Evolutionary conservation across 108 stramenopile genomes (phyloP).

Genomic region (Seminavis robusta): DNA sequence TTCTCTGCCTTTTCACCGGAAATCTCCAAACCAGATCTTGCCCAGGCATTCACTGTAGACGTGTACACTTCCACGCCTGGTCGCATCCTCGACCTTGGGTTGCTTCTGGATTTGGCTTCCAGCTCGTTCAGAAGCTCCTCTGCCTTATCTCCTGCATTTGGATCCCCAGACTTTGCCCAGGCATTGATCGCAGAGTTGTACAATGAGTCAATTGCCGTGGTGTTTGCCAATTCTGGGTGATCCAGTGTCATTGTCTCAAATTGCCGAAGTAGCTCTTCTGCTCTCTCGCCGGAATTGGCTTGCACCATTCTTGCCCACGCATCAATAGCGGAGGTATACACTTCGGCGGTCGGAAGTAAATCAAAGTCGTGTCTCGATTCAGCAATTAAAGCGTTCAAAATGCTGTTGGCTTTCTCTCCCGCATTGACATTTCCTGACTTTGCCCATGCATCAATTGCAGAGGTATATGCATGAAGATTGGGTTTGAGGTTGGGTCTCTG

Average conservation of each 20-base stretch:
- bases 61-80: too few relatives aligned
- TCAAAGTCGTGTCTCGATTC: conserved; percentile 48
- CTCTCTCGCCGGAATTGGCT: too few relatives aligned
- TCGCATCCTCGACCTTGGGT: too few relatives aligned
- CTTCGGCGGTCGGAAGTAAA: conserved; percentile 45
- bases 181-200: conserved; percentile 22
- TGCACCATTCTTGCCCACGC: conserved; percentile 33
- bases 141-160: conserved; percentile 38
- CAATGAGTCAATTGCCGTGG: too few relatives aligned
- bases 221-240: too few relatives aligned
- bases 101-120: too few relatives aligned
- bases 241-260: too few relatives aligned
- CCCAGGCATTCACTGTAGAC: too few relatives aligned
- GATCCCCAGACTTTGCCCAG: conserved; percentile 36
- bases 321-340: conserved; percentile 57
- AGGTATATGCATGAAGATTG: conserved; percentile 56
- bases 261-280: too few relatives aligned
- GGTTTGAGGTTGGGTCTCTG: conserved; percentile 46
- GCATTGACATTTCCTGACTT: conserved; percentile 29
- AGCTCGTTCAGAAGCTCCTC: conserved; percentile 30
- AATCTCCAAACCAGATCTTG: too few relatives aligned
- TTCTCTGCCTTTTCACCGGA: too few relatives aligned
- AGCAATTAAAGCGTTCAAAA: conserved; percentile 43
- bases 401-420: conserved; percentile 17
- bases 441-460: conserved; percentile 65